Conservation (phyloP, 2,329 filamentous ascomycete species). For the Venturia oleaginea region DNA sequence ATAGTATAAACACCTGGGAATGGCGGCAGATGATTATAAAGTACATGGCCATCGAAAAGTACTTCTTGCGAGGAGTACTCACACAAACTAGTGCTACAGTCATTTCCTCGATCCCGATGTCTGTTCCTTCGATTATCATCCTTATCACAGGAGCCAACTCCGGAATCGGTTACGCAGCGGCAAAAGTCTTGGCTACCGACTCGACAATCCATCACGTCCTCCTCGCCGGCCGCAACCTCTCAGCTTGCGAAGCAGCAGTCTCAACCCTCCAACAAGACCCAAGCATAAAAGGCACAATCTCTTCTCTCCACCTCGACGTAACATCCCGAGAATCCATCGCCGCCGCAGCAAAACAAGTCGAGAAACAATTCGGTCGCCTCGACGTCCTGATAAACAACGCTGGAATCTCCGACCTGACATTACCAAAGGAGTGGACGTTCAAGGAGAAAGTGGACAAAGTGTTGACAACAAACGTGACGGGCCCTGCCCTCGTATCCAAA, state of each 20-base stretch:
- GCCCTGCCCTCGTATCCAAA: slow-evolving; percentile 22
- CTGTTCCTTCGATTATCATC: background rate
- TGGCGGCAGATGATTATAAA: too few species aligned
- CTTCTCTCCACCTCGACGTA: slow-evolving; percentile 6
- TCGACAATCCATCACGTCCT: slow-evolving; percentile 7
- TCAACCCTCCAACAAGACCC: background rate
- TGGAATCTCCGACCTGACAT: slow-evolving; percentile 13
- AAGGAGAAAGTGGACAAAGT: slow-evolving; percentile 27
- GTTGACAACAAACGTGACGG: slow-evolving; percentile 30
- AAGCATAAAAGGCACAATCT: background rate
- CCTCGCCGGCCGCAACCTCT: background rate
- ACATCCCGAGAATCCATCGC: slow-evolving; percentile 1
- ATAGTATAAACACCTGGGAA: too few species aligned
- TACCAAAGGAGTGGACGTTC: background rate
- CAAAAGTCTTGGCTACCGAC: slow-evolving; percentile 13
- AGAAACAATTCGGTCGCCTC: slow-evolving; percentile 9
- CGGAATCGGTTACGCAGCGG: slow-evolving; percentile 18
- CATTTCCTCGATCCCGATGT: background rate
- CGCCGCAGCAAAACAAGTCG: slow-evolving; percentile 8
- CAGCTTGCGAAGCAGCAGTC: background rate
- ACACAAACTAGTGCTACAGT: too few species aligned
- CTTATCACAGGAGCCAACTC: slow-evolving; percentile 17
- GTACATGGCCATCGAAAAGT: too few species aligned
- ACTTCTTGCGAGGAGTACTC: too few species aligned
- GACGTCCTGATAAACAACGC: slow-evolving; percentile 19